Evolutionary conservation across 805 yeast genomes (phyloP), one percentile per base, ranked within the genome.

Genomic region (Tetrapisispora namnaoensis): DNA sequence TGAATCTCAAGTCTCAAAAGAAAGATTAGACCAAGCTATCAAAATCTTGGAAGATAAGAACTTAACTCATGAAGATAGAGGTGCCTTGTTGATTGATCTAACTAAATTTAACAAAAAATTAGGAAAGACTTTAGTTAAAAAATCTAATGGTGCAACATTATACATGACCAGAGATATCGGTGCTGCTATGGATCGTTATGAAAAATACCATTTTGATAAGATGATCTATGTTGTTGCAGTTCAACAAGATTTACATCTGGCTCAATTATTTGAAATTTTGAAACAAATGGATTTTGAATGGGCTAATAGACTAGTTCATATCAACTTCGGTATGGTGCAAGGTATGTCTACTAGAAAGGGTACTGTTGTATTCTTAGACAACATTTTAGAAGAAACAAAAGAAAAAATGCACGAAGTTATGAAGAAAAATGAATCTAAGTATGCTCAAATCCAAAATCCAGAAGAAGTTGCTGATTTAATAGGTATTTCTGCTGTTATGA

Each of bases 261-360:
- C 90, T 49, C 99, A 93, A 72, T 86, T 93, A 67, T 91, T 93
- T 69, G 95, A 89, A 71, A 87, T 89, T 56, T 74, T 93, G 64
- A 90, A 90, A 60, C 86, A 86, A 70, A 78, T 91, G 84, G 96
- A 87, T 42, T 80, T 76, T 66, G 83, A 79, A 53, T 93, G 96
- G 96, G 90, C 95, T 45, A 72, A 78, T 54, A 77, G 75, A 51
- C 73, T 91, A 58, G 77, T 76, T 61, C 98, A 91, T 68, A 78
- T 93, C 59, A 91, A 85, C 71, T 93, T 90, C 59, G 99, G 99
- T 69, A 85, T 93, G 95, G 99, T 93, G 45, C 85, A 80, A 63
- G 99, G 99, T 59, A 93, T 93, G 99, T 85, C 95, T 27, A 93
- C 99, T 51, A 83, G 99, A 74, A 86, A 82, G 70, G 99, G 99